Base-by-base conservation (phyloP, 2,329 filamentous ascomycete species). In the Penicillium sp. region DNA sequence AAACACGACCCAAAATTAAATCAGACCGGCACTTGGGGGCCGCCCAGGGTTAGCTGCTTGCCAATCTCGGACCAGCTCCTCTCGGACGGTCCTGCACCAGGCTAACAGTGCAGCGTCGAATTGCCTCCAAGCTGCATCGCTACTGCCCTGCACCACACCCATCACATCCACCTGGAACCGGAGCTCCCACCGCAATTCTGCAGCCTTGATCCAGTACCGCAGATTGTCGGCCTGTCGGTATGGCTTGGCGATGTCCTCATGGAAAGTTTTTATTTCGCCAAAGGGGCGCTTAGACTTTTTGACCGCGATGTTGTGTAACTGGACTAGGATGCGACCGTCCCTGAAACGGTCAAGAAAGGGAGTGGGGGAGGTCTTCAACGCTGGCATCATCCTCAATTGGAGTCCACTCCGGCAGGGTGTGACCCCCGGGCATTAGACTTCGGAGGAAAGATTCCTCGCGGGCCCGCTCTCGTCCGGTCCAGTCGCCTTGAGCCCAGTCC, bases 211-310 rank as follows among this genome's bases (percentile, higher is more conserved):
- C 93, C 95, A 99, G 80, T 90, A 99, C 42, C 92, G 86, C 60
- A 99, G 82, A 73, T 99, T 99, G 67, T 99, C 95, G 3, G 93
- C 92, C 61, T 88, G 88, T 49, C 95, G 89, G 74, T 99, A 99
- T 0, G 95, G 95, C 77, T 98, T 98, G 59, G 87, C 88, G 10
- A 95, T 93, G 74, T 99, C 92, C n/a, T 87, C 88, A 73, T 98
- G 95, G 74, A 89, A 97, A 10, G 85, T 84, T 56, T 91, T 92
- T 70, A 99, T 97, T 61, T 91, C 86, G 52, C 93, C 92, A 72
- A 98, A 98, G 8, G 90, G 90, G 29, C 91, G 85, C 70, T 89
- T 88, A 23, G 93, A 97, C 72, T 91, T 91, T 69, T 87, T 86
- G 31, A 99, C 90, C 0, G 91, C 87, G 14, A 89, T 88, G 72